phyloP scores from a whole-genome alignment of 2,329 filamentous ascomycete genomes.

The Diatrype stigma region DNA sequence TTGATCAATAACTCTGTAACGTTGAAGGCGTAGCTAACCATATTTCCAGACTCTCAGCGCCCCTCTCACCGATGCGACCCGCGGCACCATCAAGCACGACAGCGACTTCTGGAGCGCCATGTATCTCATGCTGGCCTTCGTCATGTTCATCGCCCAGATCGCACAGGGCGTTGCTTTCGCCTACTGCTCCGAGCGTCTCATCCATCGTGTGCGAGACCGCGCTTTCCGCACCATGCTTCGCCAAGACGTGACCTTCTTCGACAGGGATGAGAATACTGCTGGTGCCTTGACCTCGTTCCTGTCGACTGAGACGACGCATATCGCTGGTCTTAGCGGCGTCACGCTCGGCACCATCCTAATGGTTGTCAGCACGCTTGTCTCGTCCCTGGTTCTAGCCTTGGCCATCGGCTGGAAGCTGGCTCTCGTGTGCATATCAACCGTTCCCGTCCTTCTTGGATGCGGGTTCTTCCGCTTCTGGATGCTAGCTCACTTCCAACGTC shows the following conservation, averaged over 20 bases:
- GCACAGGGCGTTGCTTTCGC: conserved; percentile 73
- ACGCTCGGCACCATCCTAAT: conserved; percentile 84
- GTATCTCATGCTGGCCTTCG: conserved; percentile 79
- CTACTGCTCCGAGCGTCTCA: conserved; percentile 78
- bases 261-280: conserved; percentile 81
- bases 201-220: conserved; percentile 75
- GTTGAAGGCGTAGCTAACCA: conserved; percentile 1
- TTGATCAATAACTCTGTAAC: conserved; percentile 13
- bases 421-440: conserved; percentile 73
- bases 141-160: conserved; percentile 65
- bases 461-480: conserved; percentile 89
- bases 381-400: conserved; percentile 66
- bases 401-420: conserved; percentile 84
- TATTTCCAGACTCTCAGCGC: conserved; percentile 25
- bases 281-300: conserved; percentile 86
- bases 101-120: conserved; percentile 85
- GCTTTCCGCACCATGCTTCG: conserved; percentile 86
- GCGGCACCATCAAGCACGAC: conserved; percentile 57
- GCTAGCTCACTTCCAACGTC: conserved; percentile 71
- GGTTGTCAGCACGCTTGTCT: conserved; percentile 73
- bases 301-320: conserved; percentile 82
- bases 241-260: conserved; percentile 91
- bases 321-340: conserved; percentile 81
- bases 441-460: conserved; percentile 73
- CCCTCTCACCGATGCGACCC: conserved; percentile 45